Conservation (phyloP, 768 basidiomycete species). For the Rhizopogon vinicolor region DNA sequence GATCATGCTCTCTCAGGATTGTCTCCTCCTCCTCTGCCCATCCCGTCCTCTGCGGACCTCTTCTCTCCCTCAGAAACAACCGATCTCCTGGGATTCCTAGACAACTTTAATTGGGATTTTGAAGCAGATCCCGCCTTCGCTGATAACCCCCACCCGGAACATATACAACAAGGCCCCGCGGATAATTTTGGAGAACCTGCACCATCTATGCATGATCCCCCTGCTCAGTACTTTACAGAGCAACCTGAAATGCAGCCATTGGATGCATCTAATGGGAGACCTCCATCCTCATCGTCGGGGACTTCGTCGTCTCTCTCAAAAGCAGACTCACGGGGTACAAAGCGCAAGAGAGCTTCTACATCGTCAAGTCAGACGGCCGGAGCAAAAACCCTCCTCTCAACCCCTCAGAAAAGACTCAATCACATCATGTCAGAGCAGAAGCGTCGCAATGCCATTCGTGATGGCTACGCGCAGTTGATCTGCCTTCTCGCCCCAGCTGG, state of each 20-base stretch:
- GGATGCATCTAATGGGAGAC: neutral
- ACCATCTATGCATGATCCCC: neutral
- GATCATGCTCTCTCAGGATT: conserved; percentile 47
- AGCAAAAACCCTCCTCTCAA: conserved; percentile 66
- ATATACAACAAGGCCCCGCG: conserved; percentile 1
- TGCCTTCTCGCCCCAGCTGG: conserved; percentile 78
- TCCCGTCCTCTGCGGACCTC: conserved; percentile 71
- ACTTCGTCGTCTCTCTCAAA: conserved; percentile 7
- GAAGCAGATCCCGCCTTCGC: conserved; percentile 31
- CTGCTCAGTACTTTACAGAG: neutral
- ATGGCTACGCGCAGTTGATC: conserved; percentile 85
- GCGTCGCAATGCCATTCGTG: conserved; percentile 86
- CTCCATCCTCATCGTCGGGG: conserved; percentile 5
- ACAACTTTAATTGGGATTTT: conserved; percentile 72
- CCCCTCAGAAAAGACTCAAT: conserved; percentile 84
- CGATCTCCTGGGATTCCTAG: conserved; percentile 77
- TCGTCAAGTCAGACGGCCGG: conserved; percentile 26
- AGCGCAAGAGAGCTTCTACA: conserved; percentile 20
- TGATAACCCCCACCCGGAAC: conserved; percentile 5
- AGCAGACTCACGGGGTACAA: conserved; percentile 7
- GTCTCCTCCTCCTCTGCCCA: conserved; percentile 56
- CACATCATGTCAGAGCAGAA: conserved; percentile 96
- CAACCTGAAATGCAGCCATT: neutral
- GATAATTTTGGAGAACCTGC: conserved; percentile 1
- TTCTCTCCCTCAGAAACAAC: conserved; percentile 77